Base-by-base conservation (phyloP, 352 stramenopile species). In the Pythium guiyangense region DNA sequence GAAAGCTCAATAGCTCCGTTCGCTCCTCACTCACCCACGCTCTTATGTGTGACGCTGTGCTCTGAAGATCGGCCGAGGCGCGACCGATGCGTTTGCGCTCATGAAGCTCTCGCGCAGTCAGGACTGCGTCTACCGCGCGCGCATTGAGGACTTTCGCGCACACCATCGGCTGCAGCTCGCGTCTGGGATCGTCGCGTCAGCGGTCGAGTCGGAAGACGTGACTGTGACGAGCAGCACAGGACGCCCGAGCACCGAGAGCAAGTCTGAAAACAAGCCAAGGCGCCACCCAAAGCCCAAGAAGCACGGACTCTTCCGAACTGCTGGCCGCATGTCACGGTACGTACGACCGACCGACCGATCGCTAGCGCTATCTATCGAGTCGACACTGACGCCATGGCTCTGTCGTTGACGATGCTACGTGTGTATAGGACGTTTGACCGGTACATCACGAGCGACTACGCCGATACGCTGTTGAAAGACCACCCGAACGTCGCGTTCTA, bases 81-180 rank as follows among this genome's bases (percentile, higher is more conserved):
- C 70, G 17, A 62, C 83, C 2, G 70, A 89, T 54, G 69, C 74
- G 4, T 49, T 71, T 22, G 59, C 58, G 18, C 60, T 95, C 17
- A 60, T 92, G 53, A 65, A 76, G 27, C 59, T 79, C 6, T 74
- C 81, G 2, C 71, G 74, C 49, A 73, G 76, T 18, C 85, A 92
- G 49, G 79, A 91, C 9, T 77, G 73, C 17, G 80, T 92, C 3
- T 79, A 84, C 54, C 73, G 78, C 39, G 65, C 73, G 4, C 76
- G 82, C 35, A 79, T 95, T 39, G 85, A 95, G 63, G 85, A 93
- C 54, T 92, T 95, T 64, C 67, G 85, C 57, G 85, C 83, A 3
- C 83, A 93, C 25, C 84, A 95, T 55, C 80, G 85, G 12, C 70
- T 95, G 4, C 83, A 93, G 46, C 57, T 93, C 1, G 85, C 85